These are phyloP conservation scores for Straminergon stramineum DNA, from an alignment of 225 moss, liverwort and hornwort species.

Conservation along the genomic window DNA sequence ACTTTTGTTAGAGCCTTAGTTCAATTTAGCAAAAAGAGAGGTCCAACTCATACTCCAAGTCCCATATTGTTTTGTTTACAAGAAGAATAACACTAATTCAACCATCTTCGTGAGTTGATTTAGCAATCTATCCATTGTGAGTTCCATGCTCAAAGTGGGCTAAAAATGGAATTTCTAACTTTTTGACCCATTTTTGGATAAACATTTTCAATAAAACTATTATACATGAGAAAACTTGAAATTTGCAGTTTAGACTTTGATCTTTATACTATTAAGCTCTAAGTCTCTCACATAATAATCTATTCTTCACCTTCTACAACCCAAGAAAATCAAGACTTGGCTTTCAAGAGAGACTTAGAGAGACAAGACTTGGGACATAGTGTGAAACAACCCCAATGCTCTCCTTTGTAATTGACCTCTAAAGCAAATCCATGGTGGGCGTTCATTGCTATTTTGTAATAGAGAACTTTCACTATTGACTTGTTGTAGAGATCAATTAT, in stretches of 20 bases:
- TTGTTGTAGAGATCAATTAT: not conserved
- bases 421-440: not conserved
- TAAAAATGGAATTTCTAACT: not conserved
- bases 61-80: not conserved
- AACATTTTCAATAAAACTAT: not conserved
- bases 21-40: not conserved
- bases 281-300: not conserved
- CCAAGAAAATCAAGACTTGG: rapidly evolving
- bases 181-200: not conserved
- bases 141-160: rapidly evolving
- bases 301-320: not conserved
- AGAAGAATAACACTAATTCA: not conserved
- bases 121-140: not conserved
- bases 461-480: not conserved
- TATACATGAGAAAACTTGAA: not conserved
- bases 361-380: rapidly evolving
- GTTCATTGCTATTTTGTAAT: not conserved
- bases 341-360: rapidly evolving
- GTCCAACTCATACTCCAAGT: not conserved
- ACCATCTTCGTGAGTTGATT: not conserved
- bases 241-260: not conserved
- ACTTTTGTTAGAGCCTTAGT: not conserved
- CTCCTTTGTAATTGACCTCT: not conserved
- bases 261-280: not conserved
- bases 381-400: not conserved